Base-by-base conservation (phyloP, 352 stramenopile species). In the Globisporangium canariense region DNA sequence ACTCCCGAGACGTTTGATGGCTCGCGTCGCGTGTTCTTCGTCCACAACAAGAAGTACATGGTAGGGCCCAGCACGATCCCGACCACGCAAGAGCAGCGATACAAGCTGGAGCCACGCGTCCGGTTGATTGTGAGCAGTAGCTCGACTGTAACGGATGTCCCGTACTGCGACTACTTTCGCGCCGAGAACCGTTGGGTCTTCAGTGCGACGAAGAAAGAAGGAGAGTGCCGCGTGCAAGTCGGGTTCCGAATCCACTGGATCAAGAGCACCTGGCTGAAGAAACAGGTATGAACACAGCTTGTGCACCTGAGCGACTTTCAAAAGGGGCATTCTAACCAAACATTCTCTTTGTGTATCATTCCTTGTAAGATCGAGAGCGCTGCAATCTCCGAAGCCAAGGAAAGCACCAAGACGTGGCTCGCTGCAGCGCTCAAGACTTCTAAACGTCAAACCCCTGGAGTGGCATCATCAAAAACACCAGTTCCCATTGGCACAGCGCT, bases 11-110 rank as follows among this genome's bases (percentile, higher is more conserved):
- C 56, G 6, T 93, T 94, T 55, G 69, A 91, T 55, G 81, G 68
- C 20, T 76, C 74, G 55, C 77, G 88, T 0, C 56, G 68, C 7
- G 79, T 93, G 1, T 74, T 70, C 4, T 93, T 88, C 60, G 84
- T 68, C 1, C 85, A 93, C 77, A 92, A 96, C 76, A 96, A 96
- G 65, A 94, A 96, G 67, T 94, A 94, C 64, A 91, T 96, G 69
- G 81, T 96, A 18, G 87, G 87, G 0, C 85, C 87, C 0, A 91
- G 83, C 58, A 68, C 71, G 40, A 94, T 96, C 57, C 87, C 87
- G 1, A 96, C 87, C 1, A 67, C 66, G 16, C 85, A 94, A 61
- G 79, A 76, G 8, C 83, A 94, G 60, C 77, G 85, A 22, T 93
- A 88, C 68, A 69, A 73, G 40, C 89, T 84, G 58, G 71, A 74